Conservation (phyloP, 768 basidiomycete species). For the Butyriboletus loyo region DNA sequence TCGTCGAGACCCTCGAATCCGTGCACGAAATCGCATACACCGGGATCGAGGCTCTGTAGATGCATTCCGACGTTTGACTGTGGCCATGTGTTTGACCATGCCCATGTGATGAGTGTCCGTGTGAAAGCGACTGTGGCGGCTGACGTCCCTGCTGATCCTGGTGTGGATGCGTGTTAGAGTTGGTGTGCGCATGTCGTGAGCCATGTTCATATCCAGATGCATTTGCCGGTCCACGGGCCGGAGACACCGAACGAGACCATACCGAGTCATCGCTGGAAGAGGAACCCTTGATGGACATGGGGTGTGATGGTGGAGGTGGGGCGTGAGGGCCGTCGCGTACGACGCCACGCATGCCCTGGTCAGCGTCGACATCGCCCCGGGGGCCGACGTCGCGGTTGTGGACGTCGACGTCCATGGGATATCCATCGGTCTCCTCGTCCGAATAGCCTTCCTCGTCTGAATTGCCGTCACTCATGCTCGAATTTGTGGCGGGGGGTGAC, state of each 20-base stretch:
- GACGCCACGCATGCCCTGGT: slow-evolving; percentile 13
- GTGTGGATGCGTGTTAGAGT: background rate
- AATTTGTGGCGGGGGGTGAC: slow-evolving; percentile 30
- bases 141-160: slow-evolving; percentile 20
- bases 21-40: slow-evolving; percentile 33
- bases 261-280: slow-evolving; percentile 23
- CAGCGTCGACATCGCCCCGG: background rate
- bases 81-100: slow-evolving; percentile 9
- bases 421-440: slow-evolving; percentile 22
- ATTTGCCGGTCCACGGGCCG: slow-evolving; percentile 13
- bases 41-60: slow-evolving; percentile 30
- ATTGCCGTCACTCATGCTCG: slow-evolving; percentile 27
- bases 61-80: slow-evolving; percentile 17
- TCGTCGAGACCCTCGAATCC: slow-evolving; percentile 33
- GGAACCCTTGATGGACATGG: slow-evolving; percentile 15
- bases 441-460: slow-evolving; percentile 28
- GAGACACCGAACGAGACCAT: slow-evolving; percentile 28
- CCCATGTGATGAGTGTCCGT: background rate
- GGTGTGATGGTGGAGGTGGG: background rate
- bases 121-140: background rate
- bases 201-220: slow-evolving; percentile 8
- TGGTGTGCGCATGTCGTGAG: slow-evolving; percentile 12
- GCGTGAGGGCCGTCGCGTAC: background rate
- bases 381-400: slow-evolving; percentile 5
- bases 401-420: slow-evolving; percentile 24